Evolutionary conservation across 2,329 filamentous ascomycete genomes (phyloP), one percentile per base, ranked within the genome.

Genomic region (Verticillium alfalfae): DNA sequence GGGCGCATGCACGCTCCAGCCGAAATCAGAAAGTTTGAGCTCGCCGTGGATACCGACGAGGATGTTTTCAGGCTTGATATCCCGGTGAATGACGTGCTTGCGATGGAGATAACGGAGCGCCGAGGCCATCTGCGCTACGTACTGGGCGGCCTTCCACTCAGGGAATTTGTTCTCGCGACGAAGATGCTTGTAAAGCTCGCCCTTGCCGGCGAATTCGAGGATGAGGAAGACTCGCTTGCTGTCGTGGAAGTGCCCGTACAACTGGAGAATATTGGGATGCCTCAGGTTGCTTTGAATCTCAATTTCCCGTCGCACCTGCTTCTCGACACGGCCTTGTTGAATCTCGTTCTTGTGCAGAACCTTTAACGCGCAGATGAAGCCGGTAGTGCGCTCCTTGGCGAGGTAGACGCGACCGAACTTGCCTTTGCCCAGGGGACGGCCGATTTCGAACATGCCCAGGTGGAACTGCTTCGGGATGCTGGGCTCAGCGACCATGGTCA

Each of bases 21-120:
- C 94, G 71, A 98, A 99, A 76, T 99, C 95, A 5, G 92, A 96
- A 71, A 99, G 93, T 78, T 99, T 99, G 79, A 99, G 93, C 81
- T 99, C 95, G 67, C 93, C 95, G 72, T 98, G 94, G 63, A 98
- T 93, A 15, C 94, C 94, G 36, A 98, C 89, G 26, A 98, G 84
- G 66, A 98, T 98, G 71, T 98, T 98, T 78, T 98, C 93, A 2
- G 93, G 93, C 81, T 98, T 98, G 79, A 98, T 98, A 70, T 98
- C 93, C 63, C 93, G 86, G 77, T 98, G 94, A 79, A 98, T 98
- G 68, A 98, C 91, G 75, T 97, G 93, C 80, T 98, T 98, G 74
- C 92, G 92, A 80, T 97, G 93, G 56, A 97, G 84, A 72, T 97
- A 98, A 68, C 89, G 88, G 68, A 97, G 79, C 0, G 93, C 93